Percentiles rank a stretch among this genome's conserved stretches.
These are phyloP conservation scores for Mycosarcoma maydis DNA, from an alignment of 1,284 basidiomycete species.

Conservation along the genomic window DNA sequence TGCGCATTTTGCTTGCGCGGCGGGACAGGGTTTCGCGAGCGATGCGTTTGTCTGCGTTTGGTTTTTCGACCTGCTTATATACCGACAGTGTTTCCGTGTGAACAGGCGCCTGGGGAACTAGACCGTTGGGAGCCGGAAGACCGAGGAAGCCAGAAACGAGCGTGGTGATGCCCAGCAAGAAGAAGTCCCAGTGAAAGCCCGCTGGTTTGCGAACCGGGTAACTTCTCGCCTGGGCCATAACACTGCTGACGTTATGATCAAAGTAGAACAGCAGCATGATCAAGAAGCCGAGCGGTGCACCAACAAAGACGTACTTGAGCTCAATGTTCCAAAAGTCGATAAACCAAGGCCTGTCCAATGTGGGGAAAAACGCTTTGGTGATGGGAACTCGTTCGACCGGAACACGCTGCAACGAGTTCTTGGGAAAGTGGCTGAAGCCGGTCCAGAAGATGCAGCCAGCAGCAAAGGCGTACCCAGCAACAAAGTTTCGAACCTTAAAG, in stretches of 20 bases:
- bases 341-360: constrained; percentile 81
- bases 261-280: constrained; percentile 66
- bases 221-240: constrained; percentile 91
- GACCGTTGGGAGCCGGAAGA: constrained; percentile 88
- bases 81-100: constrained; percentile 87
- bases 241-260: constrained; percentile 75
- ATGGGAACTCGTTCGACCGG: constrained; percentile 62
- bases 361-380: constrained; percentile 70
- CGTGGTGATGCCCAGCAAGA: constrained; percentile 88
- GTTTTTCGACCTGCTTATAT: constrained; percentile 71
- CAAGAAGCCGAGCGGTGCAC: constrained; percentile 72
- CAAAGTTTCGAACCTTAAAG: constrained; percentile 66
- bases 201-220: constrained; percentile 91
- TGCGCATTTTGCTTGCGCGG: constrained; percentile 18
- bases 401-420: constrained; percentile 55
- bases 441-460: constrained; percentile 68
- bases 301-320: constrained; percentile 86
- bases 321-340: constrained; percentile 91
- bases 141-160: constrained; percentile 90
- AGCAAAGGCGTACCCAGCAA: constrained; percentile 68
- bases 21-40: constrained; percentile 70
- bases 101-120: constrained; percentile 92
- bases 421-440: constrained; percentile 68
- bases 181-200: constrained; percentile 81
- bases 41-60: constrained; percentile 43